Evolutionary conservation across 305 asterid genomes (phyloP).

Genomic region (Fraxinus paxiana): DNA sequence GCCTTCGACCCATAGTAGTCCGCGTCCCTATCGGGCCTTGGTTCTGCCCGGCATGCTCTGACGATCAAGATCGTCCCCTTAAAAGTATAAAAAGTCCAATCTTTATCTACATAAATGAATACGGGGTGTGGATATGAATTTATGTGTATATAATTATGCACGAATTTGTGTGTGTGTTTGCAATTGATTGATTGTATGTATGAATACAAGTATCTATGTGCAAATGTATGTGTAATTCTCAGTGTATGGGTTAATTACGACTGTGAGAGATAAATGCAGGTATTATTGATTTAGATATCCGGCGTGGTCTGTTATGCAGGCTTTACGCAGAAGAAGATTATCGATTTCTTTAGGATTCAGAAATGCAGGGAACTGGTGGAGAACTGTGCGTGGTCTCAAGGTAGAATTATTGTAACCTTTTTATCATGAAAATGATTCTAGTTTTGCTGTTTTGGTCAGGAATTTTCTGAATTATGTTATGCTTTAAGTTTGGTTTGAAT

Average conservation of each 20-base stretch:
- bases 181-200: not conserved
- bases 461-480: not conserved
- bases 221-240: not conserved
- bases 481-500: not conserved
- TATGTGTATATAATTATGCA: not conserved
- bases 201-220: not conserved
- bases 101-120: slow-evolving; percentile 17
- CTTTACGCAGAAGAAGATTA: slow-evolving; percentile 65
- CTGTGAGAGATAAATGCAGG: not conserved
- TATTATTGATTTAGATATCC: not conserved
- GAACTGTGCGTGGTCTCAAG: slow-evolving; percentile 49
- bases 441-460: not conserved
- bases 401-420: slow-evolving; percentile 33
- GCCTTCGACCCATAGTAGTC: slow-evolving; percentile 62
- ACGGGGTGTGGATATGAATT: not conserved
- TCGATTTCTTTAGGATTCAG: slow-evolving; percentile 65
- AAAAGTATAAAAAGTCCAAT: slow-evolving; percentile 42
- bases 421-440: not conserved
- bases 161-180: not conserved
- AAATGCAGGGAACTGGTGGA: slow-evolving; percentile 35
- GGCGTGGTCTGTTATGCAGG: slow-evolving; percentile 31
- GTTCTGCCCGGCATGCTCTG: slow-evolving; percentile 58
- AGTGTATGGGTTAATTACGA: slow-evolving; percentile 8
- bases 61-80: slow-evolving; percentile 31
- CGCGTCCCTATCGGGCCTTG: slow-evolving; percentile 69